These are phyloP conservation scores for Phytophthora foliorum DNA, from an alignment of 352 stramenopile genomes.

Conservation along the genomic window DNA sequence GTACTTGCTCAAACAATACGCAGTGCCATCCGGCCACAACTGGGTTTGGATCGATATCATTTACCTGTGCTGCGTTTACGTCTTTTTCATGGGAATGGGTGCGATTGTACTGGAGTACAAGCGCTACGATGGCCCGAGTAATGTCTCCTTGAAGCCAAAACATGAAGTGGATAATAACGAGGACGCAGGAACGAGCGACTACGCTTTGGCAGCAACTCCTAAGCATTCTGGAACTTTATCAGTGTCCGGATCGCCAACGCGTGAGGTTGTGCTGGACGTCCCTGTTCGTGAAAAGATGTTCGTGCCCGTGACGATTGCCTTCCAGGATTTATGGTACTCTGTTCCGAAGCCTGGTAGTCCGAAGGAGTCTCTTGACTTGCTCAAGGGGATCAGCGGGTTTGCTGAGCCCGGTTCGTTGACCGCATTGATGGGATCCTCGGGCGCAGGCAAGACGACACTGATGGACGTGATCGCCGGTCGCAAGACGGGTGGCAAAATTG, in stretches of 20 bases:
- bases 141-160: slow-evolving; percentile 19
- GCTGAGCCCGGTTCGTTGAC: slow-evolving; percentile 72
- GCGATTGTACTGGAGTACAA: slow-evolving; percentile 47
- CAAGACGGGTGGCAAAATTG: slow-evolving; percentile 81
- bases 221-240: slow-evolving; percentile 24
- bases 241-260: slow-evolving; percentile 3
- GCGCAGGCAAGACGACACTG: slow-evolving; percentile 46
- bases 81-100: slow-evolving; percentile 34
- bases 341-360: slow-evolving; percentile 42
- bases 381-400: slow-evolving; percentile 59
- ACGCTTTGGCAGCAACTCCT: slow-evolving; percentile 26
- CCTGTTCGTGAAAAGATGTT: slow-evolving; percentile 26
- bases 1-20: slow-evolving; percentile 47
- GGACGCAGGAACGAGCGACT: too few relatives aligned
- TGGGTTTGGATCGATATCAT: slow-evolving; percentile 44
- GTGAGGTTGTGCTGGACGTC: slow-evolving; percentile 20
- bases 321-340: slow-evolving; percentile 46
- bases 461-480: slow-evolving; percentile 89
- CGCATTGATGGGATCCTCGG: slow-evolving; percentile 60
- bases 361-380: slow-evolving; percentile 48
- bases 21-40: slow-evolving; percentile 26
- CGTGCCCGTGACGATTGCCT: slow-evolving; percentile 40
- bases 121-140: slow-evolving; percentile 39
- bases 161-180: neutral
- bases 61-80: slow-evolving; percentile 33